Evolutionary conservation across 371 early-diverging fungal species (phyloP).

Genomic region (Funneliformis caledonium): DNA sequence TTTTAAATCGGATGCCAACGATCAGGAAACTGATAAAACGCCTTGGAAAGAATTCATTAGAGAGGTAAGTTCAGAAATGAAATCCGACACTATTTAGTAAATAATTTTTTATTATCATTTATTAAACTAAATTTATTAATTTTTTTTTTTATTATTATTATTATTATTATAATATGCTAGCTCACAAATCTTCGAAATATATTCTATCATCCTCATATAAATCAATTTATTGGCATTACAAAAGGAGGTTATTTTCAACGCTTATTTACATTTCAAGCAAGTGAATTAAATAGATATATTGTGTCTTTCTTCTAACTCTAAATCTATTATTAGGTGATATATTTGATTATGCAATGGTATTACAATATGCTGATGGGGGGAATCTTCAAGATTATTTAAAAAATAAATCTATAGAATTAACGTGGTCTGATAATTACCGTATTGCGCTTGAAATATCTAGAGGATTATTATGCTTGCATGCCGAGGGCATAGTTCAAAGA

Average conservation of each 20-base stretch:
- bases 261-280: background rate
- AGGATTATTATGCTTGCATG: background rate
- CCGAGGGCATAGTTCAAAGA: background rate
- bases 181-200: background rate
- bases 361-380: slow-evolving; percentile 19
- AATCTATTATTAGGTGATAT: background rate
- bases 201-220: slow-evolving; percentile 1
- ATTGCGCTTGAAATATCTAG: slow-evolving; percentile 6
- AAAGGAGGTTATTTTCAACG: background rate
- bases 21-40: background rate
- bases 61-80: background rate
- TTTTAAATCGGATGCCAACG: background rate
- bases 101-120: background rate
- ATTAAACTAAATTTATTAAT: background rate
- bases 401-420: background rate
- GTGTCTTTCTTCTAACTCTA: background rate
- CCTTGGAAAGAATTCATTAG: background rate
- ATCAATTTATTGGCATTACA: background rate
- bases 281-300: background rate
- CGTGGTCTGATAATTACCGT: background rate
- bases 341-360: slow-evolving; percentile 2
- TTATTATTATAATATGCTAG: background rate
- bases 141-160: background rate
- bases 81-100: too few species aligned
- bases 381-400: background rate